Percentiles rank a stretch among this genome's conserved stretches.
These are phyloP conservation scores for Ogataea nonfermentans DNA, from an alignment of 805 yeast species.

Conservation along the genomic window DNA sequence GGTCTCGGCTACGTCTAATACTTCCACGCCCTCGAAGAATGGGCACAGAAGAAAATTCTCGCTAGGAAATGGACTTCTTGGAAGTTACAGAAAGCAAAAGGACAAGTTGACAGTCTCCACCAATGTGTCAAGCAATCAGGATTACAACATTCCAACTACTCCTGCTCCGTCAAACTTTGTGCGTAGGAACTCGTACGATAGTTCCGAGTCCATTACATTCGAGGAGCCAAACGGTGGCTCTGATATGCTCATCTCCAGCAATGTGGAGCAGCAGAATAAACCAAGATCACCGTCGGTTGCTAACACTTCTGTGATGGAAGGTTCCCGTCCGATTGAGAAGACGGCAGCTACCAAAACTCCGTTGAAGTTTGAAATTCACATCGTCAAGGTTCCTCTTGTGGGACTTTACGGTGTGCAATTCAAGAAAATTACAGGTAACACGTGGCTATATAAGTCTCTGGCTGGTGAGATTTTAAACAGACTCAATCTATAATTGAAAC, in stretches of 20 bases:
- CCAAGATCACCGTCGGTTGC: conserved; percentile 19
- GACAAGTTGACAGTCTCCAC: conserved; percentile 35
- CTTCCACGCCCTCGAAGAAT: conserved; percentile 34
- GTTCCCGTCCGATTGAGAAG: conserved; percentile 10
- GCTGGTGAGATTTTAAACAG: conserved; percentile 81
- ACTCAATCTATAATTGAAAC: conserved; percentile 49
- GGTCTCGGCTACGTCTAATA: conserved; percentile 26
- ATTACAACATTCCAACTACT: conserved; percentile 40
- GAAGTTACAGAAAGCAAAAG: conserved; percentile 51
- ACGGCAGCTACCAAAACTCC: conserved; percentile 47
- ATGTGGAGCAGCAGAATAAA: conserved; percentile 48
- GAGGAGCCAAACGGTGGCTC: conserved; percentile 50
- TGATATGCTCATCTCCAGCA: conserved; percentile 60
- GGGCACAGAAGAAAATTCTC: conserved; percentile 63
- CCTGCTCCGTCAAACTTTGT: conserved; percentile 39
- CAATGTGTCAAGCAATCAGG: conserved; percentile 42
- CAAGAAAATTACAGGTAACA: conserved; percentile 88
- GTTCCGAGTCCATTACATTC: conserved; percentile 62
- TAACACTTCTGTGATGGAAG: conserved; percentile 9
- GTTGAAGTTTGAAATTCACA: conserved; percentile 83
- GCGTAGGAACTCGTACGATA: conserved; percentile 40
- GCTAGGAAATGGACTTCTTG: conserved; percentile 54
- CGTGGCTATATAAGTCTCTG: conserved; percentile 90
- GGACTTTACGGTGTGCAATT: conserved; percentile 93
- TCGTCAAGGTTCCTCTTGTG: conserved; percentile 88